Evolutionary conservation across 495 filamentous ascomycete species (phyloP), one percentile per base, ranked within the genome.

Genomic region (Podospora bellae-mahoneyi): DNA sequence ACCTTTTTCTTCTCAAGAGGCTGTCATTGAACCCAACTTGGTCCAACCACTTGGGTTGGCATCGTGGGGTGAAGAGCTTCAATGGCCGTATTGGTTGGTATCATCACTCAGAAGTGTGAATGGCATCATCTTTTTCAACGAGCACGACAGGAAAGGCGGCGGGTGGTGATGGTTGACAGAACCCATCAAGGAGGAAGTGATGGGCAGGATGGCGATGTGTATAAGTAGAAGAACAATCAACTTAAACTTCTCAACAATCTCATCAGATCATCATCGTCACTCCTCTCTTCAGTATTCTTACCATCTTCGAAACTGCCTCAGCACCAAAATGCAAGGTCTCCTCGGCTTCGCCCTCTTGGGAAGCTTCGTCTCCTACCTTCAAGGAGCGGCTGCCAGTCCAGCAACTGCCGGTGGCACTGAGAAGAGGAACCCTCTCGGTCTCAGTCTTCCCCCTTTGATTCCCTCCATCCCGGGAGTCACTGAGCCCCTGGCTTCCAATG

Each of bases 391-490:
- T 3, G 69, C 67, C 61, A 66, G 59, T 10, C 71, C 71, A 9
- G 62, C 71, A 9, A 64, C 59, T 32, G 13, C 39, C 3, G 72
- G 56, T 18, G n/a, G n/a, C 28, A 63, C 30, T 5, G 28, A 39
- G 30, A 67, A 65, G 53, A 67, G 60, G 55, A 63, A 61, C 64
- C 55, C 66, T 65, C 27, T 75, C 28, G 72, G 67, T 16, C 64
- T 75, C 30, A 63, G 30, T n/a, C 61, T 63, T 20, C 61, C 61
- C 9, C 84, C 84, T 28, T 75, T 88, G n/a, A 87, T 89, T 66
- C 87, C 86, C n/a, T 71, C 73, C 9, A 80, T 78, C 65, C 87
- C 85, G 7, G 87, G 87, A 20, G 83, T 89, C 44, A 87, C 86
- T 2, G 85, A 84, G 69, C 81, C 83, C 58, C 68, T 89, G 53